phyloP scores from a whole-genome alignment of 2,329 filamentous ascomycete genomes.

The Alternaria solani region DNA sequence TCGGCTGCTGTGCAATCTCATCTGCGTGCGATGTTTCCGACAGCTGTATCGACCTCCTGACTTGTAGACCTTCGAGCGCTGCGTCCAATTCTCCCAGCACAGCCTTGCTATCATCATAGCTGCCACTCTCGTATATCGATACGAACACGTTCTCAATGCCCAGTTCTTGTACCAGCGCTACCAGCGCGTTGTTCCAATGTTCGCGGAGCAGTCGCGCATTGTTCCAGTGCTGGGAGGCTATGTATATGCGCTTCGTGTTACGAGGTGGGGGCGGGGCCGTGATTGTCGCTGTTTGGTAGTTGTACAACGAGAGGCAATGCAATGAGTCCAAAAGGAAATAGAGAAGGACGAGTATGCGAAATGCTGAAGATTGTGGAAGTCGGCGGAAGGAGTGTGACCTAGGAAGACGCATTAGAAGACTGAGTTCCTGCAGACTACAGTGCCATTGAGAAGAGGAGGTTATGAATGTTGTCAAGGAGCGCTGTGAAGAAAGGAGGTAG shows the following conservation, averaged over 20 bases:
- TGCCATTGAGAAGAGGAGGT: neutral
- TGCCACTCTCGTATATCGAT: slow-evolving; percentile 73
- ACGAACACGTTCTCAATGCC: slow-evolving; percentile 73
- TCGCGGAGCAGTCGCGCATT: slow-evolving; percentile 66
- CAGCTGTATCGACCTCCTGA: slow-evolving; percentile 64
- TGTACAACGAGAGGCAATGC: slow-evolving; percentile 29
- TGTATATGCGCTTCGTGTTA: slow-evolving; percentile 62
- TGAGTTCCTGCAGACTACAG: neutral
- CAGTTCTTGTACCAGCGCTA: slow-evolving; percentile 64
- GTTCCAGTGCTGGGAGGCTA: slow-evolving; percentile 75
- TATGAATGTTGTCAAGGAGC: neutral
- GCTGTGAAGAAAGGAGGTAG: neutral
- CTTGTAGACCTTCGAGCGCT: slow-evolving; percentile 61
- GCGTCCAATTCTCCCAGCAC: slow-evolving; percentile 65
- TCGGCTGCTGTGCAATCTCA: slow-evolving; percentile 44
- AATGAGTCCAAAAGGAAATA: slow-evolving; percentile 33
- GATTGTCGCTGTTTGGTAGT: slow-evolving; percentile 23
- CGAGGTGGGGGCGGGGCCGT: slow-evolving; percentile 22
- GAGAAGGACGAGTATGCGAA: slow-evolving; percentile 30
- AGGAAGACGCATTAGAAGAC: slow-evolving; percentile 22
- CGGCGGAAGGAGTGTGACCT: slow-evolving; percentile 30
- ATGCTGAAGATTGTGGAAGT: slow-evolving; percentile 26
- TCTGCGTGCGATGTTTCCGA: slow-evolving; percentile 61
- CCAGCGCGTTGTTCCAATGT: slow-evolving; percentile 69
- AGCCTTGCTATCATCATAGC: slow-evolving; percentile 72